Evolutionary conservation across 306 rosid genomes (phyloP).

Genomic region (Castanea sativa): DNA sequence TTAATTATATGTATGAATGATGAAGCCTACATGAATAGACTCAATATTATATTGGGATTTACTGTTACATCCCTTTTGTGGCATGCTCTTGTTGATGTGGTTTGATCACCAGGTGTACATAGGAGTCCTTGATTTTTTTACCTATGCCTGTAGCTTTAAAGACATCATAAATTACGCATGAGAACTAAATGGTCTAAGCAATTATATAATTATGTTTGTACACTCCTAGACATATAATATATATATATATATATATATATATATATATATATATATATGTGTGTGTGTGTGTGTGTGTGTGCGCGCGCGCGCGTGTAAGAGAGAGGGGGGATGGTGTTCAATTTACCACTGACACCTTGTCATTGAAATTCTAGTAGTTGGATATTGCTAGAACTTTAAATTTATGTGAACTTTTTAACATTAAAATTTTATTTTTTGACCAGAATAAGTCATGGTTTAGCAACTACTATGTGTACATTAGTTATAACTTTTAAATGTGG

Average conservation of each 20-base stretch:
- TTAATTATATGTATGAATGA: not conserved
- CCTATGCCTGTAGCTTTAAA: not conserved
- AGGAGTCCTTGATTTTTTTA: not conserved
- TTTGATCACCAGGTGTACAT: not conserved
- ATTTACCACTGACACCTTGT: not conserved
- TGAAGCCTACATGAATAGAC: not conserved
- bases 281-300: not conserved
- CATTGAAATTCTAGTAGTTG: not conserved
- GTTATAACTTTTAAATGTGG: conserved; percentile 8
- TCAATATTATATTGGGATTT: not conserved
- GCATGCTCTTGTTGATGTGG: not conserved
- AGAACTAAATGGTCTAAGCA: not conserved
- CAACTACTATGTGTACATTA: not conserved
- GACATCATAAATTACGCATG: not conserved
- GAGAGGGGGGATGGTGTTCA: not conserved
- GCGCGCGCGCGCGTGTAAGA: too few relatives aligned
- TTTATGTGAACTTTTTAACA: not conserved
- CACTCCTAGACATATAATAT: not conserved
- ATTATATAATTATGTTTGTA: not conserved
- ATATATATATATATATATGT: not conserved
- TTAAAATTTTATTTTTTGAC: not conserved
- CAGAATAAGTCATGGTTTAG: not conserved
- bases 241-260: not conserved
- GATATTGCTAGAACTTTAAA: not conserved
- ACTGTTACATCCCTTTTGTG: not conserved